Evolutionary conservation across 2,329 filamentous ascomycete species (phyloP).

Genomic region (Helotiales sp.): DNA sequence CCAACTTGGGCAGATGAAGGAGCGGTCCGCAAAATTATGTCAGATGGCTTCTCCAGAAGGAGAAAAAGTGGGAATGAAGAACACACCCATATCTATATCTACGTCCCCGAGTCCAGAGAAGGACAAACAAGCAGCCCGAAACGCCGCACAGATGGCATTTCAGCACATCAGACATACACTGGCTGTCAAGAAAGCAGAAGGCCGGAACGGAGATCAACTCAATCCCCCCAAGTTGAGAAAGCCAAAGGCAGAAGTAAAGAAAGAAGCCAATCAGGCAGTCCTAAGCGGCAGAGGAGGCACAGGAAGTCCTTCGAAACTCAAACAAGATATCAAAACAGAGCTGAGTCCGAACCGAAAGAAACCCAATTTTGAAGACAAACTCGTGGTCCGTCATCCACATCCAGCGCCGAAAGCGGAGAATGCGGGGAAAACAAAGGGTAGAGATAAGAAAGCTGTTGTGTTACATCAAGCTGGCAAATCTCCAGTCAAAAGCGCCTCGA

Average conservation of each 20-base stretch:
- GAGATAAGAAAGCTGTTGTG: slow-evolving; percentile 3
- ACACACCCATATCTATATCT: slow-evolving; percentile 44
- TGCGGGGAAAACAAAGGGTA: slow-evolving; percentile 14
- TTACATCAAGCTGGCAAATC: slow-evolving; percentile 12
- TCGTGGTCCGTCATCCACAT: slow-evolving; percentile 23
- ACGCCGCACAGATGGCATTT: slow-evolving; percentile 75
- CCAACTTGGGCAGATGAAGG: slow-evolving; percentile 28
- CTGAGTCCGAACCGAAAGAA: slow-evolving; percentile 8
- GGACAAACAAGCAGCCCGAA: slow-evolving; percentile 51
- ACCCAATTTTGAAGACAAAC: slow-evolving; percentile 6
- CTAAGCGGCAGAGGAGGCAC: slow-evolving; percentile 27
- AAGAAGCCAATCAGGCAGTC: neutral
- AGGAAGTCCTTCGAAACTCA: slow-evolving; percentile 29
- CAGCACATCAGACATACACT: slow-evolving; percentile 44
- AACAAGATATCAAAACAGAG: neutral
- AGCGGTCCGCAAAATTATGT: slow-evolving; percentile 32
- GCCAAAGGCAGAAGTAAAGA: neutral
- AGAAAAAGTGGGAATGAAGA: slow-evolving; percentile 30
- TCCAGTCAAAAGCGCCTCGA: slow-evolving; percentile 13
- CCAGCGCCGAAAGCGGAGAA: slow-evolving; percentile 19
- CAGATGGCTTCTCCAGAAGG: slow-evolving; percentile 26
- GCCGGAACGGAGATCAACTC: slow-evolving; percentile 47
- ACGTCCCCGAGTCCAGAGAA: slow-evolving; percentile 34
- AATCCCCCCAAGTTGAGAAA: slow-evolving; percentile 19
- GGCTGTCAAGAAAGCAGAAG: slow-evolving; percentile 23